A percentile compares a stretch with the other conserved stretches of the same genome.
Evolutionary conservation across 1,139 yeast genomes (phyloP).

Genomic region (Meyerozyma smithsonii): DNA sequence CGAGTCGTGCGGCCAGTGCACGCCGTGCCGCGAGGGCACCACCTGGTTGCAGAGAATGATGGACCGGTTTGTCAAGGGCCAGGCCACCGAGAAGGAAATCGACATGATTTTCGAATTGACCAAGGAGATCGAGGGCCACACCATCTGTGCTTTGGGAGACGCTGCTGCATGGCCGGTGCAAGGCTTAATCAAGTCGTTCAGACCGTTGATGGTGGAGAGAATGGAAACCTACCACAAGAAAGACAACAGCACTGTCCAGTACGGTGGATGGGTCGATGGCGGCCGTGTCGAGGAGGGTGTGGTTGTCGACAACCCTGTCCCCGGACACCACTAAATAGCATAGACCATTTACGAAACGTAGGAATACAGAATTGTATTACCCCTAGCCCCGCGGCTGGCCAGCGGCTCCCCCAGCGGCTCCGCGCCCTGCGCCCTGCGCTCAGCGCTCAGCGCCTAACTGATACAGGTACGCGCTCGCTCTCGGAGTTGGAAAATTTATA

Average conservation of each 20-base stretch:
- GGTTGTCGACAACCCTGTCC: constrained; percentile 60
- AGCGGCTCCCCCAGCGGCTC: no score
- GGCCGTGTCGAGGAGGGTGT: constrained; percentile 61
- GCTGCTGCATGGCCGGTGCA: constrained; percentile 94
- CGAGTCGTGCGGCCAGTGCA: constrained; percentile 91
- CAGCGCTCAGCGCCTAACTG: no score
- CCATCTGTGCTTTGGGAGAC: constrained; percentile 87
- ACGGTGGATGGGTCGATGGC: constrained; percentile 77
- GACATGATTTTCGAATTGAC: constrained; percentile 79
- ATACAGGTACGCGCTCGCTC: no score
- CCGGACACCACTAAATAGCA: constrained; percentile 31
- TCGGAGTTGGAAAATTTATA: no score
- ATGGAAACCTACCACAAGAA: constrained; percentile 45
- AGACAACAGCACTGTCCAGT: constrained; percentile 39
- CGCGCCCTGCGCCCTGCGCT: no score
- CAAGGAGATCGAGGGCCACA: constrained; percentile 84
- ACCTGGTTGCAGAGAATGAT: constrained; percentile 79
- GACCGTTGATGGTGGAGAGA: constrained; percentile 75
- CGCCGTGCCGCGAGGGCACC: constrained; percentile 94
- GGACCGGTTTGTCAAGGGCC: constrained; percentile 76
- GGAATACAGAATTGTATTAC: not conserved
- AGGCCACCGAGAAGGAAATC: constrained; percentile 73
- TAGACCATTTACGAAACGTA: not conserved
- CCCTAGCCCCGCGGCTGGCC: no score
- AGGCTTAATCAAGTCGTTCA: constrained; percentile 77